A percentile compares a stretch with the other conserved stretches of the same genome.
These are phyloP conservation scores for Geotrichum restrictum DNA, from an alignment of 1,139 yeast genomes.

Conservation along the genomic window DNA sequence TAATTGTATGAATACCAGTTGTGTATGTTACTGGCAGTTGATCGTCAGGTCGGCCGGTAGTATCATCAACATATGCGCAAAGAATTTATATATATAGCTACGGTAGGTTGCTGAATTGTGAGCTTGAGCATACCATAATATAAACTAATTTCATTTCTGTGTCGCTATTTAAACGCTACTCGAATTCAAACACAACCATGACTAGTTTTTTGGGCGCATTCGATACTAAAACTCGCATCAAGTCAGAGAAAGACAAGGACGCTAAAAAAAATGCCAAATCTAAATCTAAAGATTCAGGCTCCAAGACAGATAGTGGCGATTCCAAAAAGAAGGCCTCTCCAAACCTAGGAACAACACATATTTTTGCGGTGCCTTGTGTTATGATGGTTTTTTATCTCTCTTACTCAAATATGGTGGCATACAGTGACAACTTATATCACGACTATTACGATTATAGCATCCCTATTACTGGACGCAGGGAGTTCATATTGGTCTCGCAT, in stretches of 20 bases:
- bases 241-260: not conserved
- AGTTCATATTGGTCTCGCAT: not conserved
- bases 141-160: no score
- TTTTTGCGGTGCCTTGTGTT: not conserved
- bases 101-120: no score
- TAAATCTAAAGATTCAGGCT: no score
- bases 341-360: not conserved
- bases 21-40: no score
- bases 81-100: no score
- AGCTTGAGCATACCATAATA: no score
- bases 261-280: no score
- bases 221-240: not conserved
- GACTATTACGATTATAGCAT: not conserved
- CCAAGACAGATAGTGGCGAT: no score
- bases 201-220: not conserved
- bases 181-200: not conserved
- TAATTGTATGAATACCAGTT: no score
- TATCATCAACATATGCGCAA: no score
- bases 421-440: not conserved
- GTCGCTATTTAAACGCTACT: no score
- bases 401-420: not conserved
- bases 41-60: no score
- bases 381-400: not conserved
- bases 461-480: not conserved
- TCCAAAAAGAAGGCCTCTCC: not conserved